Evolutionary conservation across 176 grass and related monocot species (phyloP), one percentile per base, ranked within the genome.

Genomic region (Juncus effusus): DNA sequence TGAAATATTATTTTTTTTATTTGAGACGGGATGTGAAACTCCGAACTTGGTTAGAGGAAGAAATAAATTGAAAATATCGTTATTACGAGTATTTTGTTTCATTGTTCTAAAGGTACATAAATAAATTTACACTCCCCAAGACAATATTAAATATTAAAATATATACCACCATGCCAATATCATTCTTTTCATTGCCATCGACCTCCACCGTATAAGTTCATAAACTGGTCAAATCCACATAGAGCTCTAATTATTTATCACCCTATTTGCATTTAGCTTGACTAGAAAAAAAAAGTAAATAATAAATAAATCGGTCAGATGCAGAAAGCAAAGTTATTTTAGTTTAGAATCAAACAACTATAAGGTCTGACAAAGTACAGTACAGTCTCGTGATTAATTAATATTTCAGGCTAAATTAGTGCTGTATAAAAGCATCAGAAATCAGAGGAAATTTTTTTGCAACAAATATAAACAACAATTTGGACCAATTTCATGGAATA

Each of bases 191-290:
- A 4, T 81, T 90, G 76, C 87, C 85, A 72, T 86, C 91, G 16
- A 88, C 82, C 70, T 96, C 92, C 54, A 91, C 82, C 5, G 92
- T 91, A 64, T 91, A 96, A 75, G 67, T 96, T 96, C 92, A 96
- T 91, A 63, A 96, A 96, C 69, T 96, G 87, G 74, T 96, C 92
- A 72, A 91, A 96, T 72, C 92, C 92, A 60, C 82, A 77, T 40
- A 96, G 82, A 0, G 85, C 91, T 64, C 92, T 84, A 83, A 88
- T n/a, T n/a, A n/a, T n/a, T 74, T 57, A 96, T 82, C 74, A 96
- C 77, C 16, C 87, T 73, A 56, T 91, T 91, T n/a, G 82, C 92
- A 75, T 96, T 96, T 70, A 96, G 74, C 63, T 91, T 96, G 72
- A 96, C 87, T 91, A n/a, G 74, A 49, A 63, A 73, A 78, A 78